A percentile compares a stretch with the other conserved stretches of the same genome.
Evolutionary conservation across 2,329 filamentous ascomycete species (phyloP).

Genomic region (Alternaria postmessia): DNA sequence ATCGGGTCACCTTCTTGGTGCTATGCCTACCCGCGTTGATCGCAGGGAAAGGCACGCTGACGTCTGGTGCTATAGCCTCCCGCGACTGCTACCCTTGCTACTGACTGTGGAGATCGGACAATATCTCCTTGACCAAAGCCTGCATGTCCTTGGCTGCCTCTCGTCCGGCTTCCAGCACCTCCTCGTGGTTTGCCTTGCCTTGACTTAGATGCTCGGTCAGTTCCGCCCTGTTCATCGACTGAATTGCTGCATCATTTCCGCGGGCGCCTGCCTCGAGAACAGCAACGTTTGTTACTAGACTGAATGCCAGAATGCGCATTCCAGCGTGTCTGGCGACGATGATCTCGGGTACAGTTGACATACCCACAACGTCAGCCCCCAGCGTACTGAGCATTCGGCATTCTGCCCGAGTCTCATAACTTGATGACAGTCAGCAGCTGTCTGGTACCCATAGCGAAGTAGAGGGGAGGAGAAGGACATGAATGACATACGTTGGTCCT

Average conservation of each 20-base stretch:
- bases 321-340: slow-evolving; percentile 70
- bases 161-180: slow-evolving; percentile 69
- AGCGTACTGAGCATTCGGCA: slow-evolving; percentile 68
- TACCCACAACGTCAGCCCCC: slow-evolving; percentile 74
- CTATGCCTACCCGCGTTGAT: background rate
- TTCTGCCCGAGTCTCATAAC: slow-evolving; percentile 71
- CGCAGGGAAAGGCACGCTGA: background rate
- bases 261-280: slow-evolving; percentile 66
- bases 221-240: slow-evolving; percentile 59
- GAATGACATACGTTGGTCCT: slow-evolving; percentile 63
- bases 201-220: slow-evolving; percentile 64
- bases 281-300: slow-evolving; percentile 71
- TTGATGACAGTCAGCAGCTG: slow-evolving; percentile 35
- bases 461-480: slow-evolving; percentile 7
- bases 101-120: slow-evolving; percentile 50
- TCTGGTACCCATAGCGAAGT: background rate
- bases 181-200: slow-evolving; percentile 70
- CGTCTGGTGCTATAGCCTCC: background rate
- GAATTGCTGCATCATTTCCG: slow-evolving; percentile 65
- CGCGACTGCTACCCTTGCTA: slow-evolving; percentile 1
- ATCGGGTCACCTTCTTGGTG: background rate
- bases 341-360: slow-evolving; percentile 75
- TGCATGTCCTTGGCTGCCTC: slow-evolving; percentile 70
- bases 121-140: slow-evolving; percentile 57
- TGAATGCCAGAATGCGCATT: slow-evolving; percentile 70